Conservation (phyloP, 306 rosid species). For the Medicago lupulina region DNA sequence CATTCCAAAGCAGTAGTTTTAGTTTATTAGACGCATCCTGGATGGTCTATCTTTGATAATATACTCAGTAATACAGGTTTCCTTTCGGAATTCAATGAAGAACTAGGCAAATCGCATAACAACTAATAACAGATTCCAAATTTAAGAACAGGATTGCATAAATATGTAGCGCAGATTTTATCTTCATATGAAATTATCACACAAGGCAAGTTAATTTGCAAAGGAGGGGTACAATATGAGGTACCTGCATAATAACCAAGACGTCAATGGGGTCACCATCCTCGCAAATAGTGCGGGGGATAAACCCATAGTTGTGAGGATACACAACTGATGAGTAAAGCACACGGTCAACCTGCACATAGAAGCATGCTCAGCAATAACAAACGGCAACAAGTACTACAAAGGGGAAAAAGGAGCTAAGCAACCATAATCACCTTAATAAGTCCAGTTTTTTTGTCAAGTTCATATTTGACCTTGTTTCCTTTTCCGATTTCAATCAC, state of each 20-base stretch:
- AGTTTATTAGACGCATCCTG: too few species aligned
- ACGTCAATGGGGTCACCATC: conserved; percentile 89
- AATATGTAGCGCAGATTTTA: neutral
- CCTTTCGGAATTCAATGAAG: neutral
- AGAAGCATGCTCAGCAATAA: conserved; percentile 42
- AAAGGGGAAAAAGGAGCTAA: conserved; percentile 4
- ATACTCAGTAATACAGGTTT: neutral
- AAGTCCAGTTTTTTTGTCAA: conserved; percentile 88
- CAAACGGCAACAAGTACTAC: neutral
- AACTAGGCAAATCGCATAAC: neutral
- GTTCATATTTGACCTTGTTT: conserved; percentile 94
- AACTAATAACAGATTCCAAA: conserved; percentile 21
- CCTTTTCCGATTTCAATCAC: conserved; percentile 89
- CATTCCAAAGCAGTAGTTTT: conserved; percentile 27
- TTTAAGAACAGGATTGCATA: neutral
- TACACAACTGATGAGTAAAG: conserved; percentile 97
- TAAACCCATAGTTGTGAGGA: conserved; percentile 95
- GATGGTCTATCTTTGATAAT: too few species aligned
- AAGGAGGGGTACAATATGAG: conserved; percentile 24
- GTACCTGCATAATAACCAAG: conserved; percentile 91
- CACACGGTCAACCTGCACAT: conserved; percentile 81
- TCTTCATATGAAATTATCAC: neutral
- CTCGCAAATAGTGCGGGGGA: conserved; percentile 94
- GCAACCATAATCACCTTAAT: conserved; percentile 59
- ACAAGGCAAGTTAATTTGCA: neutral